Evolutionary conservation across 495 filamentous ascomycete species (phyloP).

Genomic region (Pyrenula aspistea): DNA sequence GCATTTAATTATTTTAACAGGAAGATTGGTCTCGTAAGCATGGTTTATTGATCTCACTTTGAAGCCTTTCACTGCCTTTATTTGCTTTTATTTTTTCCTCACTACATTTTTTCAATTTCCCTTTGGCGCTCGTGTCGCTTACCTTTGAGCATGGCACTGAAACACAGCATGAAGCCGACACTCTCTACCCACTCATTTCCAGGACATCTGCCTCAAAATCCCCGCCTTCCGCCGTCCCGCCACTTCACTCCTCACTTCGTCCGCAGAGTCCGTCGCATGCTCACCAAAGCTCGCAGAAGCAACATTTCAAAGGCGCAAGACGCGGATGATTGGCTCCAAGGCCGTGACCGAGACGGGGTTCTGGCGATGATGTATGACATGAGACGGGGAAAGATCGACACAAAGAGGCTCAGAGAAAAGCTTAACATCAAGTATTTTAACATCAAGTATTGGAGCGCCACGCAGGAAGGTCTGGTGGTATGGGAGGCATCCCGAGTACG

Average conservation of each 20-base stretch:
- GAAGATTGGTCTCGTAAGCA: too few species aligned
- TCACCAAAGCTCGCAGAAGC: background rate
- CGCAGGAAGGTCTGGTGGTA: background rate
- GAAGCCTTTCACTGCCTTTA: background rate
- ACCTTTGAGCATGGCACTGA: too few species aligned
- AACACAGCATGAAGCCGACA: background rate
- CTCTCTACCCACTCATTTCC: background rate
- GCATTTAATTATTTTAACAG: too few species aligned
- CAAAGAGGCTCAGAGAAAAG: background rate
- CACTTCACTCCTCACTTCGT: background rate
- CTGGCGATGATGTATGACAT: background rate
- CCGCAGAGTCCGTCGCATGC: background rate
- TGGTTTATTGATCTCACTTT: too few species aligned
- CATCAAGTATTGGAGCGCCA: background rate
- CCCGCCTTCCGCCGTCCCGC: too few species aligned
- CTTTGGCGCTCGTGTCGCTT: too few species aligned
- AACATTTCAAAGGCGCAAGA: background rate
- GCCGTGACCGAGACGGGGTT: background rate
- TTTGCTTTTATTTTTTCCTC: too few species aligned
- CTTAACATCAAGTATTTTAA: background rate
- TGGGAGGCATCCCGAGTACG: too few species aligned
- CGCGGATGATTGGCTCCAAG: background rate
- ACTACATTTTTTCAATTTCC: too few species aligned
- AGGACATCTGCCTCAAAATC: background rate
- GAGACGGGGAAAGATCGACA: background rate